Conservation (phyloP, 768 basidiomycete genomes). For the Hericium rajendrae region DNA sequence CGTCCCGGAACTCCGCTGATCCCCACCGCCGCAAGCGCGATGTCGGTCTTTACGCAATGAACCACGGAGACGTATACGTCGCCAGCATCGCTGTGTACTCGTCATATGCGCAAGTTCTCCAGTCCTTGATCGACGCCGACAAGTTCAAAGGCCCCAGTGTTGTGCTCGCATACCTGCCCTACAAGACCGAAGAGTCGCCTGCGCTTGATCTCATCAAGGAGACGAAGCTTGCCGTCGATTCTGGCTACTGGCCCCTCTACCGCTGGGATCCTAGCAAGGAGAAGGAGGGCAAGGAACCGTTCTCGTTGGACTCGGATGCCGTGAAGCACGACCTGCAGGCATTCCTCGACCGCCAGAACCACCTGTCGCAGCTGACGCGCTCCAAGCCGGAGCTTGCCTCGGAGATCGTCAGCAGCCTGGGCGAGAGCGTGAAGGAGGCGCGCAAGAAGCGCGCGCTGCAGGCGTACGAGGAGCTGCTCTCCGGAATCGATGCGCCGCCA, state of each 20-base stretch:
- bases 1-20: conserved; percentile 58
- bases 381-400: conserved; percentile 72
- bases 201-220: conserved; percentile 92
- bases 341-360: conserved; percentile 95
- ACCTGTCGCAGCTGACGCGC: conserved; percentile 85
- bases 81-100: conserved; percentile 94
- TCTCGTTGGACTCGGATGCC: conserved; percentile 85
- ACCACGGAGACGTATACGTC: conserved; percentile 94
- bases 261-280: conserved; percentile 93
- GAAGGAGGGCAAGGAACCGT: conserved; percentile 65
- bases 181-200: conserved; percentile 61
- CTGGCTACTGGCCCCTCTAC: conserved; percentile 97
- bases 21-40: conserved; percentile 85
- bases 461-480: conserved; percentile 76
- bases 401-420: conserved; percentile 76
- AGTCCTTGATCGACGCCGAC: conserved; percentile 87
- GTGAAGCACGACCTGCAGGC: conserved; percentile 89
- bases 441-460: conserved; percentile 73
- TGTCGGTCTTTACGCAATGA: conserved; percentile 96
- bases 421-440: conserved; percentile 76
- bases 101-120: conserved; percentile 89
- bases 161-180: conserved; percentile 90
- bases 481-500: conserved; percentile 81
- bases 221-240: conserved; percentile 92
- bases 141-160: conserved; percentile 83